Evolutionary conservation across 495 filamentous ascomycete species (phyloP), one percentile per base, ranked within the genome.

Genomic region (Aspergillus leporis): DNA sequence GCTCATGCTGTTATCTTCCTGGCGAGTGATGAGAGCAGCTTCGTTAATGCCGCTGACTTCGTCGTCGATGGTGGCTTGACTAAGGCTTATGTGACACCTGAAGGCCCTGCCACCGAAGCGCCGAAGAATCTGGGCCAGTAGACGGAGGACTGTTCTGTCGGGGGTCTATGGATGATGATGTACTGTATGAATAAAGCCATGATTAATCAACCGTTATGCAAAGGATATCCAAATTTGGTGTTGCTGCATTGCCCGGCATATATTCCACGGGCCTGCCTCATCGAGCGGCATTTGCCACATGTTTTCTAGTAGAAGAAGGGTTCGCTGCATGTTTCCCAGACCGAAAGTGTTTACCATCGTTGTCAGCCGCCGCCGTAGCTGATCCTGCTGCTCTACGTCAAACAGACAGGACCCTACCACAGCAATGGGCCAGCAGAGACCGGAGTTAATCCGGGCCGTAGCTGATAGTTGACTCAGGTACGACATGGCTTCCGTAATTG

Each of bases 1-100:
- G 94, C 94, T 3, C 88, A 96, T 46, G 95, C 93, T 9, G 94
- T 97, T 1, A 63, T 98, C 18, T 98, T 97, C 74, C 77, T 98
- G 51, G 94, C 94, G 3, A 94, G 89, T 63, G 94, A 98, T 66
- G 94, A 98, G 72, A 88, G 88, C 68, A 90, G 90, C 74, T 98
- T 97, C 62, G 88, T 97, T 48, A 98, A 94, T 59, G 94, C 90
- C 3, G 83, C 86, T 50, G 94, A 98, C 63, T 95, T 98, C 76
- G 86, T 93, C 8, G 93, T 98, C n/a, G 94, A 98, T 66, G 93
- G 93, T 43, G 94, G 94, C 25, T 90, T 98, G 90, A 93, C 85
- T 61, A 96, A 90, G 82, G 92, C 93, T 22, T 98, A 98, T 71
- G 89, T 97, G 31, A 98, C 94, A 3, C 83, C 93, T 4, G 90